Conservation (phyloP, 306 rosid species). For the Sindora glabra region DNA sequence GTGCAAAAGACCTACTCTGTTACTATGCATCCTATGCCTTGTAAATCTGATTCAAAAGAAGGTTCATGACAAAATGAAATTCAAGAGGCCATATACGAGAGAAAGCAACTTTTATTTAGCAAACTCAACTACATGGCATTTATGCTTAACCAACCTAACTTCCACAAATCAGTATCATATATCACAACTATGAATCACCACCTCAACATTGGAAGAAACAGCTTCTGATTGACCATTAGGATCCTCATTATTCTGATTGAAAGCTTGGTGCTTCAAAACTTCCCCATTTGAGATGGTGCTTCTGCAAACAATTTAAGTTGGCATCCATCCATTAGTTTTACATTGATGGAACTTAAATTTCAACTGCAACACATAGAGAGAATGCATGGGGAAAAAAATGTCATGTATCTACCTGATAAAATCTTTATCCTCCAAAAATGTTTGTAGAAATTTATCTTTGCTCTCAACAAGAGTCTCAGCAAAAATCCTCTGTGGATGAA, state of each 20-base stretch:
- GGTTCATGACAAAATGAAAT: neutral
- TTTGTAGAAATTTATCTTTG: slow-evolving; percentile 70
- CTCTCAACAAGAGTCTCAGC: slow-evolving; percentile 81
- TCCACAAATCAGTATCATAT: neutral
- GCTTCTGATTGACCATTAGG: slow-evolving; percentile 24
- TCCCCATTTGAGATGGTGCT: slow-evolving; percentile 47
- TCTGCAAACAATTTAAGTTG: slow-evolving; percentile 35
- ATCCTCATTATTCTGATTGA: slow-evolving; percentile 23
- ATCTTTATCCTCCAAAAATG: slow-evolving; percentile 39
- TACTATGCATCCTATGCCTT: neutral
- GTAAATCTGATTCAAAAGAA: neutral
- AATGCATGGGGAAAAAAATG: neutral
- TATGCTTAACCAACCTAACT: neutral
- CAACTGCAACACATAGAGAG: neutral
- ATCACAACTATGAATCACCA: slow-evolving; percentile 12
- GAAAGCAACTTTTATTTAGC: neutral
- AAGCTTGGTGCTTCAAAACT: slow-evolving; percentile 39
- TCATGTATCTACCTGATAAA: slow-evolving; percentile 41
- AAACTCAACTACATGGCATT: neutral
- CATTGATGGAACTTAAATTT: neutral
- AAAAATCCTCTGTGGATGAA: slow-evolving; percentile 60
- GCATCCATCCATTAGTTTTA: neutral
- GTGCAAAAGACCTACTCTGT: neutral
- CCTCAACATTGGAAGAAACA: slow-evolving; percentile 57
- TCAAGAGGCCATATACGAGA: neutral